Evolutionary conservation across 108 stramenopile species (phyloP), one percentile per base, ranked within the genome.

Genomic region (Nitzschia sp.): DNA sequence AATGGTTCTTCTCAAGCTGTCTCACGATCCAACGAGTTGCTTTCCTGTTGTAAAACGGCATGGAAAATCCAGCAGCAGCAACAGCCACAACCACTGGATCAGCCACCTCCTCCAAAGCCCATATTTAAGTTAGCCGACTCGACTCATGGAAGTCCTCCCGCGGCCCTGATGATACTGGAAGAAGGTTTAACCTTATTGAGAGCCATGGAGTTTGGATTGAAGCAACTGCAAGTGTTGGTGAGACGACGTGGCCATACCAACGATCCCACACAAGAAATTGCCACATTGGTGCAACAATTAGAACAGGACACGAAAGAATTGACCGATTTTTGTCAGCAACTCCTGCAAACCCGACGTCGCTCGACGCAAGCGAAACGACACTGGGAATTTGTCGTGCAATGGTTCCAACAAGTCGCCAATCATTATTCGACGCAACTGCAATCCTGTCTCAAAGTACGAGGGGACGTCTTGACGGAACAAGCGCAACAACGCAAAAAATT

Each of bases 191-290:
- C 83, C 9, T 63, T 90, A 31, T 65, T 93, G 30, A 36, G 76
- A 2, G 59, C 78, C 3, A 81, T 94, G 71, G 85, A 94, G 33
- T 53, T 45, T 23, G 79, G 80, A 35, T 63, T 85, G 29, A 68
- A 80, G 17, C 75, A 86, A 53, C 56, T 94, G 6, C 78, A 84
- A 67, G 32, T 54, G 0, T 64, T 94, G 35, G 93, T 94, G 3
- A 75, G 88, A 56, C 76, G 87, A 53, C 68, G 88, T 23, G 93
- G 93, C 3, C 88, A 90, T 28, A 89, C 90, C 48, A 94, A 94
- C 62, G 93, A 94, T 67, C 93, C 93, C 0, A 94, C 93, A 0
- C 29, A 81, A 9, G 82, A 89, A 48, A 91, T 94, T 68, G 73
- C 82, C 30, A 23, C 47, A 0, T 30, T 76, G 17, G 73, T 85